These are phyloP conservation scores for Pseudonectria foliicola DNA, from an alignment of 2,329 filamentous ascomycete genomes.

Conservation along the genomic window DNA sequence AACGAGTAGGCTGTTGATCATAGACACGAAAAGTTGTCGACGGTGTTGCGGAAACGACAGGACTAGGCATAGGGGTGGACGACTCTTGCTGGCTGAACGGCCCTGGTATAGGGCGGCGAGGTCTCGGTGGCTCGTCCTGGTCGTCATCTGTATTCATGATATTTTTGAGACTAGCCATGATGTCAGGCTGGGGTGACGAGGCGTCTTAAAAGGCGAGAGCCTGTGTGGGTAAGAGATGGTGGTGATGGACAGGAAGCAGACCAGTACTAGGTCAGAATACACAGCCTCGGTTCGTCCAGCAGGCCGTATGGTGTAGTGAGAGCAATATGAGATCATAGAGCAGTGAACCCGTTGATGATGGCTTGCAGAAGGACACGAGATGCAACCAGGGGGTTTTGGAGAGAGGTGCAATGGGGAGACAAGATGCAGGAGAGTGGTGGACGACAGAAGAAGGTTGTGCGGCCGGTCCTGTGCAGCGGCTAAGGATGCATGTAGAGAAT, in stretches of 20 bases:
- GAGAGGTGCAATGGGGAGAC: conserved; percentile 9
- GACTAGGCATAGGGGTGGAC: conserved; percentile 30
- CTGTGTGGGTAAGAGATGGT: conserved; percentile 22
- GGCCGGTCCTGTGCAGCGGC: conserved; percentile 5
- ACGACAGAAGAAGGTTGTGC: conserved; percentile 7
- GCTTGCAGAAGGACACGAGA: conserved; percentile 17
- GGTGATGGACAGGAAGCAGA: conserved; percentile 17
- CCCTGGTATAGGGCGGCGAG: conserved; percentile 32
- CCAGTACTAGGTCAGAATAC: conserved; percentile 38
- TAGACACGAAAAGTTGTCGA: conserved; percentile 24
- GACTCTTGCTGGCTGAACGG: conserved; percentile 22
- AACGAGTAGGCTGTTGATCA: conserved; percentile 25
- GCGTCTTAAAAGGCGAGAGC: conserved; percentile 21
- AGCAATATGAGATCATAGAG: conserved; percentile 25
- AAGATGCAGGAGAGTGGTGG: too few relatives aligned
- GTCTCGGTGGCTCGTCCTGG: conserved; percentile 37
- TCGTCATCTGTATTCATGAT: conserved; percentile 52
- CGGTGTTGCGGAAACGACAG: conserved; percentile 31
- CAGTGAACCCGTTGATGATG: conserved; percentile 26
- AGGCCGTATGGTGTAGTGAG: conserved; percentile 16
- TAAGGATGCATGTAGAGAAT: conserved; percentile 19
- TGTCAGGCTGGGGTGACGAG: conserved; percentile 34
- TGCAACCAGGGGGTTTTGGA: conserved; percentile 17
- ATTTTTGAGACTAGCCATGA: conserved; percentile 49
- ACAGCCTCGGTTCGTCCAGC: conserved; percentile 37